A percentile compares a stretch with the other conserved stretches of the same genome.
Conservation (phyloP, 2,329 filamentous ascomycete species). For the Cadophora malorum region DNA sequence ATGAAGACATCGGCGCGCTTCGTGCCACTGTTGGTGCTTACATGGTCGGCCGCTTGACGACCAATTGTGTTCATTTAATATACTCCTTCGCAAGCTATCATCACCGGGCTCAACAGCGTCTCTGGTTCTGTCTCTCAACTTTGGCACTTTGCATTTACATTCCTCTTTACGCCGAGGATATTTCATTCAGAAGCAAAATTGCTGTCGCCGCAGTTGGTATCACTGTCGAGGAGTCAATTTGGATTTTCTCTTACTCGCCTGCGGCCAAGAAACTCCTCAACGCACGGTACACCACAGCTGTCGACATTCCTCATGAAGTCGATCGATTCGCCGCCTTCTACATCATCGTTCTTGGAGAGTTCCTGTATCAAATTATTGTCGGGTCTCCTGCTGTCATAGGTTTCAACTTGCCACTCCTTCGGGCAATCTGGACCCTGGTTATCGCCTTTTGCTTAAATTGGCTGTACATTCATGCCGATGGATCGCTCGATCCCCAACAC, state of each 20-base stretch:
- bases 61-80: conserved; percentile 47
- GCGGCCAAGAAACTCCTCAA: conserved; percentile 52
- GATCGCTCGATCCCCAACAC: conserved; percentile 51
- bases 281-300: conserved; percentile 54
- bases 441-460: conserved; percentile 59
- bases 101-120: conserved; percentile 53
- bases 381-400: conserved; percentile 54
- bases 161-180: conserved; percentile 51
- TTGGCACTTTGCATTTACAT: conserved; percentile 51
- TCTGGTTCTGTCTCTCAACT: conserved; percentile 52
- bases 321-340: conserved; percentile 58
- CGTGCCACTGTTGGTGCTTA: conserved; percentile 55
- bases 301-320: conserved; percentile 57
- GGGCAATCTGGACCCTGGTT: conserved; percentile 55
- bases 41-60: conserved; percentile 52
- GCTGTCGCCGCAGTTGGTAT: conserved; percentile 52
- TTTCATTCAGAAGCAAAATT: conserved; percentile 51
- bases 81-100: conserved; percentile 56
- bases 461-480: conserved; percentile 57
- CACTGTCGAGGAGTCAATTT: conserved; percentile 51
- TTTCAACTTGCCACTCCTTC: conserved; percentile 51
- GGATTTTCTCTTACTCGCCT: conserved; percentile 53
- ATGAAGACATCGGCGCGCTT: conserved; percentile 52
- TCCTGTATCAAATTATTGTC: conserved; percentile 56
- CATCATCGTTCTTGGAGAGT: conserved; percentile 59